Conservation (phyloP, 1,139 yeast genomes). For the Geotrichum citri-aurantii region DNA sequence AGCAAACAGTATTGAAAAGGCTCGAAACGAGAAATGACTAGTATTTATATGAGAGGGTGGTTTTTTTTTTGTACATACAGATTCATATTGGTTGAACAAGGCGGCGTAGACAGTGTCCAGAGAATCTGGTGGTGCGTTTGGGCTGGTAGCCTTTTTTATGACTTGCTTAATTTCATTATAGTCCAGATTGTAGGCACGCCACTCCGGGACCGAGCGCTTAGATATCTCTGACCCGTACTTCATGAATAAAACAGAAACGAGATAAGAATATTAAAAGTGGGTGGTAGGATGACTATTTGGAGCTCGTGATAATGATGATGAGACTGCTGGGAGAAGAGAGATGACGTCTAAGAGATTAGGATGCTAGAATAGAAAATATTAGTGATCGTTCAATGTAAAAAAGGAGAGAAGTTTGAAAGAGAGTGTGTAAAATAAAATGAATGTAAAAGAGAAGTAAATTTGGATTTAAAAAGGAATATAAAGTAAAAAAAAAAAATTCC, state of each 20-base stretch:
- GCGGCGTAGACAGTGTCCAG: slow-evolving; percentile 29
- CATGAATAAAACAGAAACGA: slow-evolving; percentile 41
- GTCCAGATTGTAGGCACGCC: slow-evolving; percentile 79
- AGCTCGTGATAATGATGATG: background rate
- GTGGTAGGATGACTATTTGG: background rate
- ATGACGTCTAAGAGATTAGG: background rate
- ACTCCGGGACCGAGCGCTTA: slow-evolving; percentile 76
- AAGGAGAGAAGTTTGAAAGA: background rate
- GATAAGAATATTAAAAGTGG: background rate
- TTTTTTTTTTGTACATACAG: slow-evolving; percentile 29
- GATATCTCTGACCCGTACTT: slow-evolving; percentile 77
- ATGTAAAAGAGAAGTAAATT: background rate
- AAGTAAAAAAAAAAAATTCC: too few relatives aligned
- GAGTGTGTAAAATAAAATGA: too few relatives aligned
- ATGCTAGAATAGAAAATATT: too few relatives aligned
- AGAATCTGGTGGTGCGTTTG: slow-evolving; percentile 20
- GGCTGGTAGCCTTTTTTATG: slow-evolving; percentile 49
- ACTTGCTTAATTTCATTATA: slow-evolving; percentile 67
- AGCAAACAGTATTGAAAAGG: background rate
- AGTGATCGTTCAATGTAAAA: too few relatives aligned
- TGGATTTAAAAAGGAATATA: background rate
- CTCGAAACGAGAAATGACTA: too few relatives aligned
- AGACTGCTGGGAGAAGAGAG: background rate
- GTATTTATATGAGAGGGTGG: too few relatives aligned
- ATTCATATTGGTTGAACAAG: slow-evolving; percentile 47